Conservation (phyloP, 345 rosid species). For the Citrus cavaleriei region DNA sequence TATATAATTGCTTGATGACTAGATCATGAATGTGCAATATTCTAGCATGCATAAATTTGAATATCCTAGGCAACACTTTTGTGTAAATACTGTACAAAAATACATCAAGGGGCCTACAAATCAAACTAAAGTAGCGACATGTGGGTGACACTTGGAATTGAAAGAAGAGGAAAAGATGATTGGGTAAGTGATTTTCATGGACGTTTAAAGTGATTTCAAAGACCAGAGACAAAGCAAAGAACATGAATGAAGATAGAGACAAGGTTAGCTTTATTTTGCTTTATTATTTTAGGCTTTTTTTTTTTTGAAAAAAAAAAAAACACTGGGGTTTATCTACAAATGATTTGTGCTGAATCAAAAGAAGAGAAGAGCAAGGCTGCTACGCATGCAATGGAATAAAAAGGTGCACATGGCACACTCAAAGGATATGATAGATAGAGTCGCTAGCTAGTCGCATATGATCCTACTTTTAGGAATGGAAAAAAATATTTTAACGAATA, state of each 20-base stretch:
- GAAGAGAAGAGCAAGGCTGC: constrained; percentile 26
- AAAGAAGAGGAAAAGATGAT: constrained; percentile 14
- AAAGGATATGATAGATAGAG: not conserved
- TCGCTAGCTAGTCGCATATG: not conserved
- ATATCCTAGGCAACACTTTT: constrained; percentile 36
- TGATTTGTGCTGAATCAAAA: constrained; percentile 28
- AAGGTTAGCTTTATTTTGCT: constrained; percentile 42
- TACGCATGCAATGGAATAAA: constrained; percentile 20
- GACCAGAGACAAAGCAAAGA: constrained; percentile 51
- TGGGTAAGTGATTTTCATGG: constrained; percentile 12
- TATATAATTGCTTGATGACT: constrained; percentile 33
- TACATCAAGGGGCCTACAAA: constrained; percentile 26
- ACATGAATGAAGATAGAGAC: constrained; percentile 33
- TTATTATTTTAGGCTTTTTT: constrained; percentile 31
- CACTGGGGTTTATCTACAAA: constrained; percentile 19
- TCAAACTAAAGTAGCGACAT: constrained; percentile 30
- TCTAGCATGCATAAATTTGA: constrained; percentile 20
- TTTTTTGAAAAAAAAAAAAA: not conserved
- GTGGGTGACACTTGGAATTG: constrained; percentile 31
- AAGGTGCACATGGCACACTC: constrained; percentile 28
- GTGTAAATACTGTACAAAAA: constrained; percentile 19
- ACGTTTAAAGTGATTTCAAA: constrained; percentile 29
- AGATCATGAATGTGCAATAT: constrained; percentile 28
- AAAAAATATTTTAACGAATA: not conserved
- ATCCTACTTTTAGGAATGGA: not conserved